Base-by-base conservation (phyloP, 257 asterid genomes). In the Nicotiana tomentosiformis region DNA sequence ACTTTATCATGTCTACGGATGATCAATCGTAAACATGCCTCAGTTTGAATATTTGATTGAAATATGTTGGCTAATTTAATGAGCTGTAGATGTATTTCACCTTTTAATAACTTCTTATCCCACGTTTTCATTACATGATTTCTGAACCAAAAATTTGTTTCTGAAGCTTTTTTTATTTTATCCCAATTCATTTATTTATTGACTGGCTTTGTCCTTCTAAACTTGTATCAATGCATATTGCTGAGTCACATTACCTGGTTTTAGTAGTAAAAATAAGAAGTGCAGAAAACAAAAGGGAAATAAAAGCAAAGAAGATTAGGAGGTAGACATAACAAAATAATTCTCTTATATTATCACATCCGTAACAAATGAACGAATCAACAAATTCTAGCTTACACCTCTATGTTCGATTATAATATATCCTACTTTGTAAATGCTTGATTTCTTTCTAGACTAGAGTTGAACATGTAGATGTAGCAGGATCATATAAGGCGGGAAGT, bases 401-500 rank as follows among this genome's bases (percentile, higher is more conserved):
- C 77, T 37, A 37, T 35, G 32, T 0, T 33, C 8, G 17, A 17
- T 17, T 35, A 18, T 35, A 33, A 8, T 68, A 18, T 35, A 4
- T 35, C 29, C 55, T 68, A 37, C 18, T 67, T 9, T 8, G 30
- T 35, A 17, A 35, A 68, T 35, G 9, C 16, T 68, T 10, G 18
- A 6, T 12, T 3, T 2, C 7, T 77, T 4, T 43, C 83, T 43
- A 90, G 30, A 90, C 96, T 64, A 92, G 30, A 17, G 93, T 89
- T n/a, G 93, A 88, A 60, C 93, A 90, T 1, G 85, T 3, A 1
- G 92, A 67, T 0, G 93, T 90, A 5, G 90, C 66, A 10, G 93
- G 95, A 82, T 91, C 94, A n/a, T 82, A 66, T 23, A 90, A 17
- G 0, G 94, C 93, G 1, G 94, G 96, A 7, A 92, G 86, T 57